A percentile compares a stretch with the other conserved stretches of the same genome.
phyloP scores from a whole-genome alignment of 2,329 filamentous ascomycete genomes.

The Nothophoma quercina region DNA sequence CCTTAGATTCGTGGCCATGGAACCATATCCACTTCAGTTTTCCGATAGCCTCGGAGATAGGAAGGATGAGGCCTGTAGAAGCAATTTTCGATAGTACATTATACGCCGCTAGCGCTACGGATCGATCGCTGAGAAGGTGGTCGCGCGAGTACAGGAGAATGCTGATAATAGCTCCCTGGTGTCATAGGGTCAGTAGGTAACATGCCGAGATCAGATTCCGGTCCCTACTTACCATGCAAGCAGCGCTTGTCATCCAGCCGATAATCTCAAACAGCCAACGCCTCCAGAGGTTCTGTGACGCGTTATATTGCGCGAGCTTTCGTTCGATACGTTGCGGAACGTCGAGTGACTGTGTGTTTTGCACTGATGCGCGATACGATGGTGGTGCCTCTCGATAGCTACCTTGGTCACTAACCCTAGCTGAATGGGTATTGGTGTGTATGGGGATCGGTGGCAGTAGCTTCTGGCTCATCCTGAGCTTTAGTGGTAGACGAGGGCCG shows the following conservation, averaged over 20 bases:
- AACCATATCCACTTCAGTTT: constrained; percentile 51
- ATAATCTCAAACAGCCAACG: constrained; percentile 43
- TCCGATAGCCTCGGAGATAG: constrained; percentile 40
- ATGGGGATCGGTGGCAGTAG: no score
- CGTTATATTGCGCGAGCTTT: constrained; percentile 33
- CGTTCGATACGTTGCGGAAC: constrained; percentile 30
- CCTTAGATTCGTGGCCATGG: constrained; percentile 26
- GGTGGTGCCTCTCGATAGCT: background rate
- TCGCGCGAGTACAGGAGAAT: no score
- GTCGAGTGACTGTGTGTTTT: constrained; percentile 3
- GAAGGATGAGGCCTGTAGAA: constrained; percentile 37
- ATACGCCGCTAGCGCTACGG: no score
- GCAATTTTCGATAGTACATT: constrained; percentile 36
- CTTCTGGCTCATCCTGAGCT: no score
- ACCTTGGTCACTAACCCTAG: no score
- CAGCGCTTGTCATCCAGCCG: constrained; percentile 39
- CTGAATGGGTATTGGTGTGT: no score
- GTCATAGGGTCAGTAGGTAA: no score
- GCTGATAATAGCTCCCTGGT: no score
- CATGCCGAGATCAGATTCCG: no score
- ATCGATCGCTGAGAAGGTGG: no score
- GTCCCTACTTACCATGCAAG: no score
- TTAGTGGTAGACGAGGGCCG: no score
- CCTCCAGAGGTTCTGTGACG: constrained; percentile 25
- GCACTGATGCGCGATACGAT: background rate